Base-by-base conservation (phyloP, 257 asterid species). In the Rubia yunnanensis region DNA sequence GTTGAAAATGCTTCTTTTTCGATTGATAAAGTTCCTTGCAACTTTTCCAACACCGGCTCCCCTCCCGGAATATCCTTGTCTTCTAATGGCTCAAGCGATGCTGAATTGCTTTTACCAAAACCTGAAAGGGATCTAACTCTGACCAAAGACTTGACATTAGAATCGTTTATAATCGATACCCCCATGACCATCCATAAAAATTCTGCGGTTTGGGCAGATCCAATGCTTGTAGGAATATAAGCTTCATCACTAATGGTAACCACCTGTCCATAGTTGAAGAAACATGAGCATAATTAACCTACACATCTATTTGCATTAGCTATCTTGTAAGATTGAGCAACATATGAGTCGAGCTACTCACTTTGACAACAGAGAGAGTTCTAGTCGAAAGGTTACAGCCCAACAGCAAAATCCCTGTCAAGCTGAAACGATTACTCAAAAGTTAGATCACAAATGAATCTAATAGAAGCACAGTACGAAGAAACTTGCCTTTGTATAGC, bases 141-240 rank as follows among this genome's bases (percentile, higher is more conserved):
- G 62, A 83, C 86, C 73, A 87, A 65, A 53, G 79, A 85, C 41
- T 77, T 61, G 28, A 82, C 64, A 57, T 78, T 61, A 0, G 83
- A 54, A 32, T 59, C 52, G 17, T 68, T 66, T 63, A 72, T 75
- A 70, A 53, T 78, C 11, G 97, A 89, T 8, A 81, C 88, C 0
- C 96, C 99, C 97, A 94, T 88, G 57, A 88, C 91, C 94, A 88
- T 88, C 99, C 97, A 94, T 68, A 90, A 76, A 13, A 82, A 63
- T 17, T 80, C 79, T 64, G 64, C 70, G 0, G 86, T 83, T 10
- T 75, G 64, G 70, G 88, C 44, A 1, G 88, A 74, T 38, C 87
- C 86, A 7, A 92, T 55, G 77, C 94, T 82, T 10, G 97, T 94
- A 17, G 97, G 99, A 46, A 90, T 74, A 72, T 81, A 88, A 6